These are phyloP conservation scores for Cercospora sp. DNA, from an alignment of 2,329 filamentous ascomycete genomes.

Conservation along the genomic window DNA sequence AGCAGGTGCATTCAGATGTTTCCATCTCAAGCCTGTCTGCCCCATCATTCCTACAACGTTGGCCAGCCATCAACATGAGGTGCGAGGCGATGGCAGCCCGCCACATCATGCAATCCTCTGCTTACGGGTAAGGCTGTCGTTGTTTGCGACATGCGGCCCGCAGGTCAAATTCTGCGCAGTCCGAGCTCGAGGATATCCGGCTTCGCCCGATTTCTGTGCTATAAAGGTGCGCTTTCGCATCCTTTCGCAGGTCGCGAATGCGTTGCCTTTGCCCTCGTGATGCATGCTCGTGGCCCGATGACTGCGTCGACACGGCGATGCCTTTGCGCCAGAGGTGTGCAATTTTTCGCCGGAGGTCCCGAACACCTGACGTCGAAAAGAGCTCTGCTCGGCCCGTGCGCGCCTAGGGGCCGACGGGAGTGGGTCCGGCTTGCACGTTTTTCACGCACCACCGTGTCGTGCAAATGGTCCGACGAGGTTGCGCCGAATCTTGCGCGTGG, in stretches of 20 bases:
- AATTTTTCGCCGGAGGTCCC: neutral
- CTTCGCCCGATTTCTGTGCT: constrained; percentile 18
- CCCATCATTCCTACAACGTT: neutral
- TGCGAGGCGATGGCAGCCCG: neutral
- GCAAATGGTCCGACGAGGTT: constrained; percentile 17
- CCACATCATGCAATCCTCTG: constrained; percentile 14
- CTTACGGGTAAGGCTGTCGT: constrained; percentile 17
- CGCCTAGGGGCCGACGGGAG: constrained; percentile 11
- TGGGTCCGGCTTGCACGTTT: constrained; percentile 14
- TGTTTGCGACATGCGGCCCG: constrained; percentile 22
- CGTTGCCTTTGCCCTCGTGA: neutral
- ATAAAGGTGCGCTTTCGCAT: constrained; percentile 7
- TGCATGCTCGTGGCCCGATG: neutral
- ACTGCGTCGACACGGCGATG: constrained; percentile 5
- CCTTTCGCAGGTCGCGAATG: neutral
- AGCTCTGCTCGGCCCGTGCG: constrained; percentile 13
- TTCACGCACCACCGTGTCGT: constrained; percentile 11
- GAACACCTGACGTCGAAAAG: constrained; percentile 19
- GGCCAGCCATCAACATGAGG: neutral
- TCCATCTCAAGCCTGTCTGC: neutral
- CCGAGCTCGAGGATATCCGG: constrained; percentile 20
- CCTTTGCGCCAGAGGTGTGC: neutral
- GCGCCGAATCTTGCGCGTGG: constrained; percentile 11
- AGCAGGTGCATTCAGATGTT: neutral
- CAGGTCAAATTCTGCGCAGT: constrained; percentile 23